These are phyloP conservation scores for Xylaria castorea DNA, from an alignment of 495 filamentous ascomycete genomes.

Conservation along the genomic window DNA sequence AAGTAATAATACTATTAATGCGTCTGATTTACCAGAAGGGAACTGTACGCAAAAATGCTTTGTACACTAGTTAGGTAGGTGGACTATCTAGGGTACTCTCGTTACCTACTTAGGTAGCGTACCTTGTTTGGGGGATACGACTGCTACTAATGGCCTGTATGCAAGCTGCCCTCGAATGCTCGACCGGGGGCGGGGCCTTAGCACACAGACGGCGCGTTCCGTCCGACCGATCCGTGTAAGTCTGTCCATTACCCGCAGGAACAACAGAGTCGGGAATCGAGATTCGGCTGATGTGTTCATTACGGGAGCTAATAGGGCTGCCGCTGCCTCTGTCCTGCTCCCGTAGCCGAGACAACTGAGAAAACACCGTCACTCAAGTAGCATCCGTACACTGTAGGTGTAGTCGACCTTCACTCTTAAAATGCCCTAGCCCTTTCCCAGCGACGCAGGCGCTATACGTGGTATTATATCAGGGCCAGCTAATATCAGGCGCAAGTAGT, in stretches of 20 bases:
- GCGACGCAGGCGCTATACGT: neutral
- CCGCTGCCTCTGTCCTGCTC: neutral
- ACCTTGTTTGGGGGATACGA: neutral
- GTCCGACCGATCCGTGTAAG: constrained; percentile 6
- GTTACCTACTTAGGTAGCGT: neutral
- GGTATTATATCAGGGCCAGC: neutral
- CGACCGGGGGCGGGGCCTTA: neutral
- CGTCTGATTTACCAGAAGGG: neutral
- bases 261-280: neutral
- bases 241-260: neutral
- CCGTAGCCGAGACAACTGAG: constrained; percentile 7
- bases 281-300: neutral
- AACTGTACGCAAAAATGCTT: neutral
- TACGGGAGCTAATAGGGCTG: neutral
- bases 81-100: neutral
- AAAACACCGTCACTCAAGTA: neutral
- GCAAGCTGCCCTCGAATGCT: neutral
- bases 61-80: neutral
- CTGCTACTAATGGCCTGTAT: constrained; percentile 1
- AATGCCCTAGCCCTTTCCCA: neutral
- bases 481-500: neutral
- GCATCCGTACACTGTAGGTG: neutral
- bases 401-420: neutral
- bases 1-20: neutral
- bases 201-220: constrained; percentile 13